Evolutionary conservation across 2,329 filamentous ascomycete species (phyloP).

Genomic region (Aspergillus awamori): DNA sequence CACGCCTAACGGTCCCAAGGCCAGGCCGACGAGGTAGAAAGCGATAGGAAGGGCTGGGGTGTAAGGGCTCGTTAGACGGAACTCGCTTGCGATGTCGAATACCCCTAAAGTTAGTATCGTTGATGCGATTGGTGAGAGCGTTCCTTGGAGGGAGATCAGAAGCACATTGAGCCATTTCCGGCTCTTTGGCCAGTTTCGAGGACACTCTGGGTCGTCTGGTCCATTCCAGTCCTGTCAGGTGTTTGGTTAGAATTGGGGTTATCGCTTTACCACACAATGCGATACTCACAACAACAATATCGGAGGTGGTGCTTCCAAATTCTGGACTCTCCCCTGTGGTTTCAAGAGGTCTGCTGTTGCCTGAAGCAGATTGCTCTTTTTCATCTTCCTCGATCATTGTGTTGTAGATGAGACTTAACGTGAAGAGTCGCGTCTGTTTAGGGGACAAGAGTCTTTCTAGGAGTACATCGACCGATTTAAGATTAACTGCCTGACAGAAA

Average conservation of each 20-base stretch:
- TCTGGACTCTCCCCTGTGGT: not conserved
- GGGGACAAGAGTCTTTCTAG: not conserved
- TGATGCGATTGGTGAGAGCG: not conserved
- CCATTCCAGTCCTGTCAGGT: not conserved
- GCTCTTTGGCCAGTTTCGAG: not conserved
- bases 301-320: rapidly evolving
- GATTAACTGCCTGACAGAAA: too few species aligned
- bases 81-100: not conserved
- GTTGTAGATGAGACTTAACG: not conserved
- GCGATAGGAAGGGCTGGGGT: not conserved
- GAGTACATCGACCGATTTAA: not conserved
- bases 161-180: not conserved
- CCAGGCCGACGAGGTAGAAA: not conserved
- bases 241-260: not conserved
- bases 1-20: not conserved
- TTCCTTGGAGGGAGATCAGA: not conserved
- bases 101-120: not conserved
- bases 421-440: not conserved
- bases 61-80: not conserved
- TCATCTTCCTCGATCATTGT: not conserved
- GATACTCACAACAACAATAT: not conserved
- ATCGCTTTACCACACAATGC: rapidly evolving
- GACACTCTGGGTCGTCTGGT: not conserved
- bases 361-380: not conserved
- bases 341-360: not conserved